These are phyloP conservation scores for Leucogyrophana mollusca DNA, from an alignment of 768 basidiomycete species.

Conservation along the genomic window DNA sequence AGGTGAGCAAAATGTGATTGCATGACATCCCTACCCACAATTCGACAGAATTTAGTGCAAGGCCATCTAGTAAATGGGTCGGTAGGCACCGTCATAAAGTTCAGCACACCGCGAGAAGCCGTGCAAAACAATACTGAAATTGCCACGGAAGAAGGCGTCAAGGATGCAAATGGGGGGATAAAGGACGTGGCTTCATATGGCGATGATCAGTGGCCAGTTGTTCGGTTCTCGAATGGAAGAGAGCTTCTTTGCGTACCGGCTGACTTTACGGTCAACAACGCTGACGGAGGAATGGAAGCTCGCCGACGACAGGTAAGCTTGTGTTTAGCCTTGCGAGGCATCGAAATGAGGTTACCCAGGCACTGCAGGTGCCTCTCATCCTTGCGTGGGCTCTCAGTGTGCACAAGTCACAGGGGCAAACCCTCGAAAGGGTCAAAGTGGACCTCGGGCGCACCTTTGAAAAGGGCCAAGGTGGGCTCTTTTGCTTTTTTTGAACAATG, in stretches of 20 bases:
- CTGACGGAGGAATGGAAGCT: constrained; percentile 57
- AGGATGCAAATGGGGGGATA: constrained; percentile 9
- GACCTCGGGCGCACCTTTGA: constrained; percentile 78
- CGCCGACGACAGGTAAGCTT: constrained; percentile 51
- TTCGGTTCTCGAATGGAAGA: constrained; percentile 52
- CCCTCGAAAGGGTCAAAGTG: constrained; percentile 79
- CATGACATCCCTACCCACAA: background rate
- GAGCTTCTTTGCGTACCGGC: constrained; percentile 49
- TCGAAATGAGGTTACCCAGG: background rate
- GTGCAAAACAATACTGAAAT: constrained; percentile 34
- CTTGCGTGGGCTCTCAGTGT: constrained; percentile 88
- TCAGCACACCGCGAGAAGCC: constrained; percentile 45
- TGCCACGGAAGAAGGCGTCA: constrained; percentile 32
- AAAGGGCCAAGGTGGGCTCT: constrained; percentile 63
- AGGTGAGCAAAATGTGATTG: constrained; percentile 37
- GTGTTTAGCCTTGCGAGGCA: background rate
- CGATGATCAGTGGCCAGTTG: constrained; percentile 53
- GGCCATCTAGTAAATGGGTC: constrained; percentile 72
- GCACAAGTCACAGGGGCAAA: constrained; percentile 91
- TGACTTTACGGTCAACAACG: constrained; percentile 65
- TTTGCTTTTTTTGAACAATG: background rate
- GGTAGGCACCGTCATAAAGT: constrained; percentile 52
- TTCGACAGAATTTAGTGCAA: constrained; percentile 60
- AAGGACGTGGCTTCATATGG: constrained; percentile 16
- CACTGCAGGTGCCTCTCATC: constrained; percentile 50